These are phyloP conservation scores for Colletotrichum sp. DNA, from an alignment of 2,329 filamentous ascomycete species.

Conservation along the genomic window DNA sequence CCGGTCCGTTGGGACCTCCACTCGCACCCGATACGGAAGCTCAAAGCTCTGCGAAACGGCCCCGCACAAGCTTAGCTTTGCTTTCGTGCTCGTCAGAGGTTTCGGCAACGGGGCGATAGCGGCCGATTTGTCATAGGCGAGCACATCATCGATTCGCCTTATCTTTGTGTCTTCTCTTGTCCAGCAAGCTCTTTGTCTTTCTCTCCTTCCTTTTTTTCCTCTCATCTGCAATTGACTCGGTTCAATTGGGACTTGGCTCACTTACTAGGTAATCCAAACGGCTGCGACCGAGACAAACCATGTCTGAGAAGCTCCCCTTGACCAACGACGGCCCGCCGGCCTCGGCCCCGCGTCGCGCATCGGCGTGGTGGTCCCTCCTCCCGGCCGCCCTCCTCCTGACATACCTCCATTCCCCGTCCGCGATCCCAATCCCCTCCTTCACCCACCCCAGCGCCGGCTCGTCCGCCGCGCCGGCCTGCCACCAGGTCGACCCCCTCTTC, in stretches of 20 bases:
- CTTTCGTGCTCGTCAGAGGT: not conserved
- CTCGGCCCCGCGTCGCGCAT: not conserved
- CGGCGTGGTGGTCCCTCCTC: conserved; percentile 19
- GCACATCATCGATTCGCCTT: conserved; percentile 1
- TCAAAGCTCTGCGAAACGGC: not conserved
- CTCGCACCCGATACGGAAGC: conserved; percentile 6
- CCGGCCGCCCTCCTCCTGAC: conserved; percentile 12
- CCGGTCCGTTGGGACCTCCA: not conserved
- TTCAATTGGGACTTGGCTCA: not conserved
- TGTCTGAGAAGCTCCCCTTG: conserved; percentile 18
- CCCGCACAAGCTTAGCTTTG: not conserved
- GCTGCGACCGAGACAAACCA: not conserved
- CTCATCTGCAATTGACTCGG: not conserved
- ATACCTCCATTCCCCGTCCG: conserved; percentile 14
- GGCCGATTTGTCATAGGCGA: conserved; percentile 17
- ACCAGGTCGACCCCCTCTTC: conserved; percentile 37
- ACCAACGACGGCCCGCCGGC: not conserved
- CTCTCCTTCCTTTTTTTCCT: not conserved
- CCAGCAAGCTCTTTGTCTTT: not conserved
- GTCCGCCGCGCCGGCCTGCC: conserved; percentile 27
- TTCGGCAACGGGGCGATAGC: conserved; percentile 4
- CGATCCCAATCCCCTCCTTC: not conserved
- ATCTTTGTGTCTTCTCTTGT: not conserved
- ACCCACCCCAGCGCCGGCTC: not conserved
- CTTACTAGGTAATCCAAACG: not conserved